Conservation (phyloP, 441 rosid genomes). For the Sinapis alba region DNA sequence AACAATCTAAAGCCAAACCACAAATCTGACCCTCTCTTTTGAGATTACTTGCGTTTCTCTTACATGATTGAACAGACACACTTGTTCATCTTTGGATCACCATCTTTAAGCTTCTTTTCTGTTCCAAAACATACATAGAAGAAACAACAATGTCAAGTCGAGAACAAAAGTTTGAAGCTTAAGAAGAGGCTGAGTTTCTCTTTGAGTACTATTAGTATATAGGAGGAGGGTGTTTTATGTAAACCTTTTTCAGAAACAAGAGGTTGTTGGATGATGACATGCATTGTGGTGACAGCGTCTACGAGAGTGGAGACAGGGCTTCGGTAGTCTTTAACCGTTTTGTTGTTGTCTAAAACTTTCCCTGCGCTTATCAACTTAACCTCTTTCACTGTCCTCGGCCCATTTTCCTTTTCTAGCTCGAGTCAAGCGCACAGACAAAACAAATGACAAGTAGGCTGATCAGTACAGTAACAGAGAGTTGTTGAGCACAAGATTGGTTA, state of each 20-base stretch:
- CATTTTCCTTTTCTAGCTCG: conserved; percentile 74
- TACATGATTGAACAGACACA: conserved; percentile 84
- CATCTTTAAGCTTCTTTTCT: conserved; percentile 68
- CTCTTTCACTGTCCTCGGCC: conserved; percentile 88
- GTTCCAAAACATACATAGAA: conserved; percentile 40
- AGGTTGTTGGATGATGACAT: conserved; percentile 93
- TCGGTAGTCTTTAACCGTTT: conserved; percentile 77
- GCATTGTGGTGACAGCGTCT: conserved; percentile 94
- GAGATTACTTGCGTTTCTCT: conserved; percentile 23
- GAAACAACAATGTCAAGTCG: conserved; percentile 24
- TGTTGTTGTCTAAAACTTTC: conserved; percentile 85
- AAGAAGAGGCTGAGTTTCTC: conserved; percentile 21
- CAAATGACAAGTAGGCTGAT: conserved; percentile 3
- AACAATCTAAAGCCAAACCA: conserved; percentile 37
- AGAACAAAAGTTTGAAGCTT: conserved; percentile 12
- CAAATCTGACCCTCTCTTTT: conserved; percentile 8
- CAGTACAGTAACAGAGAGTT: conserved; percentile 7
- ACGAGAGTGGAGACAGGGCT: conserved; percentile 83
- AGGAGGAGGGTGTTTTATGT: neutral
- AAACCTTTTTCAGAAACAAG: conserved; percentile 74
- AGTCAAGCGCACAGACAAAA: conserved; percentile 10
- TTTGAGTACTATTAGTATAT: too few relatives aligned
- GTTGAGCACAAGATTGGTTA: too few relatives aligned
- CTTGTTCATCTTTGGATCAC: conserved; percentile 65
- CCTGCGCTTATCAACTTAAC: conserved; percentile 95